Evolutionary conservation across 2,329 filamentous ascomycete species (phyloP).

Genomic region (Cyanodermella asteris): DNA sequence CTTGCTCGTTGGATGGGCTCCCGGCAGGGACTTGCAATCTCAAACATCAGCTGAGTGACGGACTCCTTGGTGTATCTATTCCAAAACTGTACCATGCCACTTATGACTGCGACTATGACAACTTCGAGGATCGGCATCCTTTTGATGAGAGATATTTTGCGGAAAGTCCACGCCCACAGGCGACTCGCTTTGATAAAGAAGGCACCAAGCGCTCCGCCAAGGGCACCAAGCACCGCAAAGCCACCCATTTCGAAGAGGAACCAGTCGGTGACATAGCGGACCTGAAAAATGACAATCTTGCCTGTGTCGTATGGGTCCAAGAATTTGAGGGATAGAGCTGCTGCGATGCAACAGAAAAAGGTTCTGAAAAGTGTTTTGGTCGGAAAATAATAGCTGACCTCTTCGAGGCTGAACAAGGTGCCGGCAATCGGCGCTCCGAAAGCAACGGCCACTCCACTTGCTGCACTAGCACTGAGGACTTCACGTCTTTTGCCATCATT

Average conservation of each 20-base stretch:
- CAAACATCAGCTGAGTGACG: slow-evolving; percentile 75
- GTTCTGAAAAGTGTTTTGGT: slow-evolving; percentile 93
- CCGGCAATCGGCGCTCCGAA: slow-evolving; percentile 83
- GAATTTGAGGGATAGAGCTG: slow-evolving; percentile 79
- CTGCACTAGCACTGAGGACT: slow-evolving; percentile 77
- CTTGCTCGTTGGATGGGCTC: slow-evolving; percentile 41
- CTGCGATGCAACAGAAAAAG: slow-evolving; percentile 89
- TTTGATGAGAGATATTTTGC: slow-evolving; percentile 62
- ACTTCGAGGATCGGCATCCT: slow-evolving; percentile 70
- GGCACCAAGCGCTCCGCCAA: slow-evolving; percentile 69
- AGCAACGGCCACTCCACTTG: slow-evolving; percentile 78
- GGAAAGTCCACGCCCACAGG: slow-evolving; percentile 73
- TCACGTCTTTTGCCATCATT: slow-evolving; percentile 92
- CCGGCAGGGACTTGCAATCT: slow-evolving; percentile 72
- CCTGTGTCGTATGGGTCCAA: slow-evolving; percentile 87
- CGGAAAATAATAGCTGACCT: slow-evolving; percentile 74
- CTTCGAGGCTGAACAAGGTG: slow-evolving; percentile 80
- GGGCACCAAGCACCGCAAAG: slow-evolving; percentile 67
- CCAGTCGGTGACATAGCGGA: slow-evolving; percentile 81
- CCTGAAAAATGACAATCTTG: slow-evolving; percentile 93
- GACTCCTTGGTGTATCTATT: slow-evolving; percentile 74
- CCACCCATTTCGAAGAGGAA: slow-evolving; percentile 71
- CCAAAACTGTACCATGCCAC: slow-evolving; percentile 78
- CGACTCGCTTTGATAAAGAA: slow-evolving; percentile 92
- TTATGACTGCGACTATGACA: slow-evolving; percentile 63